phyloP scores from a whole-genome alignment of 1,139 yeast species.

The Debaryomyces sp. region DNA sequence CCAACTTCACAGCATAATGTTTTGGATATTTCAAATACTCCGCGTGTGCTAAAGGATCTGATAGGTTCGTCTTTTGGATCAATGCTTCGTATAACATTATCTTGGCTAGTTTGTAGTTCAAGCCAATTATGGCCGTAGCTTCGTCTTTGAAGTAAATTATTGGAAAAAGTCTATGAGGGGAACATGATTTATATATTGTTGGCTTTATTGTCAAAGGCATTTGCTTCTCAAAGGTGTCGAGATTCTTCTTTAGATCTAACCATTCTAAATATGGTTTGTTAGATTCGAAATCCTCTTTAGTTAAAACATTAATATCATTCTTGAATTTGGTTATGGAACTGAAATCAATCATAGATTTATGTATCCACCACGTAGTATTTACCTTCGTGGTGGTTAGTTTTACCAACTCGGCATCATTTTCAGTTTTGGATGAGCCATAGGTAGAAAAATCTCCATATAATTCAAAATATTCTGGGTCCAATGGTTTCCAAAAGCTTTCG shows the following conservation, averaged over 20 bases:
- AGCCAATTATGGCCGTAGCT: slow-evolving; percentile 33
- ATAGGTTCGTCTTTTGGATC: slow-evolving; percentile 21
- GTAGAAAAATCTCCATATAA: slow-evolving; percentile 17
- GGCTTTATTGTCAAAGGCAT: slow-evolving; percentile 37
- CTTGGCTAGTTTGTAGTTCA: slow-evolving; percentile 35
- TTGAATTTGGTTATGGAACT: slow-evolving; percentile 35
- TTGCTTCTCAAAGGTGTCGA: slow-evolving; percentile 32
- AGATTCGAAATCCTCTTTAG: slow-evolving; percentile 25
- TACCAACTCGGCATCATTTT: slow-evolving; percentile 3
- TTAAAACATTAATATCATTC: slow-evolving; percentile 27
- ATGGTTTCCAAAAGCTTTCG: slow-evolving; percentile 31
- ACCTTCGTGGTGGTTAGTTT: slow-evolving; percentile 1
- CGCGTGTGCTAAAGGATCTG: slow-evolving; percentile 19
- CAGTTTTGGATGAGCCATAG: not conserved
- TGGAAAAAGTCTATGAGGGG: slow-evolving; percentile 28
- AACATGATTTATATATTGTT: slow-evolving; percentile 30
- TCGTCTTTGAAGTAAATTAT: slow-evolving; percentile 39
- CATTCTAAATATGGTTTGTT: slow-evolving; percentile 30
- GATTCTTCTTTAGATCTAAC: slow-evolving; percentile 26
- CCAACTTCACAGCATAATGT: slow-evolving; percentile 28
- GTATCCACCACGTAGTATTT: slow-evolving; percentile 40
- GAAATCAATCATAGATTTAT: slow-evolving; percentile 32
- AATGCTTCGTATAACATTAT: slow-evolving; percentile 35
- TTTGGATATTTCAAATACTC: slow-evolving; percentile 27
- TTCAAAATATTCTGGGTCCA: slow-evolving; percentile 35